These are phyloP conservation scores for Periconia sp. DNA, from an alignment of 2,329 filamentous ascomycete genomes.

Conservation along the genomic window DNA sequence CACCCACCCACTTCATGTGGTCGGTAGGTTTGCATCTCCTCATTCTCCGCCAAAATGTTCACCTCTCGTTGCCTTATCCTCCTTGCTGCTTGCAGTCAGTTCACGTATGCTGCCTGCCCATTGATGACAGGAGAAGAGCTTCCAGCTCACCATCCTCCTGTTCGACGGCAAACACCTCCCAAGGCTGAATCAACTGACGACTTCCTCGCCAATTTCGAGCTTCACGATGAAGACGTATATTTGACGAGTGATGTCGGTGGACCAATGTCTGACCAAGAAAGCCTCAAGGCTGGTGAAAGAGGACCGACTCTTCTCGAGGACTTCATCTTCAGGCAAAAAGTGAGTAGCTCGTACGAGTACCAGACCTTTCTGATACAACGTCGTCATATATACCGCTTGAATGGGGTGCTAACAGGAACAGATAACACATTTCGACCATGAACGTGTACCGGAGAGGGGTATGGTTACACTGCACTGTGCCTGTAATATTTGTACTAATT, in stretches of 20 bases:
- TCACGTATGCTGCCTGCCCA: conserved; percentile 35
- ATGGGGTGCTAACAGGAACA: neutral
- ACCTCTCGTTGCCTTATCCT: conserved; percentile 22
- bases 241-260: conserved; percentile 68
- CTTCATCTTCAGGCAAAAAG: conserved; percentile 71
- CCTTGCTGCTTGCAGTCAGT: conserved; percentile 23
- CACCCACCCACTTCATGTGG: conserved; percentile 1
- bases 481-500: conserved; percentile 53
- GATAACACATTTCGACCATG: conserved; percentile 48
- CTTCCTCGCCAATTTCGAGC: conserved; percentile 39
- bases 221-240: conserved; percentile 39
- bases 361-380: neutral
- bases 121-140: conserved; percentile 35
- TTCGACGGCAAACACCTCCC: conserved; percentile 23
- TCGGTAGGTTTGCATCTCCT: conserved; percentile 2
- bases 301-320: conserved; percentile 72
- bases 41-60: conserved; percentile 21
- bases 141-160: conserved; percentile 30
- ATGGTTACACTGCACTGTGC: neutral
- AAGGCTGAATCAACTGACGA: conserved; percentile 28
- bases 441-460: conserved; percentile 56
- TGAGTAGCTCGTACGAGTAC: conserved; percentile 14
- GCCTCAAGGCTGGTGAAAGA: conserved; percentile 65
- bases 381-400: neutral
- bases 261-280: conserved; percentile 67